Evolutionary conservation across 2,329 filamentous ascomycete genomes (phyloP).

Genomic region (Fusarium sp.): DNA sequence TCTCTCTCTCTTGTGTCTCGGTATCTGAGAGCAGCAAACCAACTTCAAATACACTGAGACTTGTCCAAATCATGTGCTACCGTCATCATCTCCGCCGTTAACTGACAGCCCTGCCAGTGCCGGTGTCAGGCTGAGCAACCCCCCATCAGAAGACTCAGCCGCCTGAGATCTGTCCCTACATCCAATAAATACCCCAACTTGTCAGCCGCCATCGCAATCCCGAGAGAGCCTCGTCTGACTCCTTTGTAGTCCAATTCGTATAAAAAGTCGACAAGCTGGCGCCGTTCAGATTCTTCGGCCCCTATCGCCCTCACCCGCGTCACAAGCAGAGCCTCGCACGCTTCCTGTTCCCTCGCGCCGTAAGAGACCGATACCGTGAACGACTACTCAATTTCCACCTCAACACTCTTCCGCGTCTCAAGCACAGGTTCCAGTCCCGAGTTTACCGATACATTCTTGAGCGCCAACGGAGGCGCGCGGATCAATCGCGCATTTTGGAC

Average conservation of each 20-base stretch:
- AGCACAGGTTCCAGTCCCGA: slow-evolving; percentile 76
- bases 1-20: slow-evolving; percentile 14
- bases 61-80: slow-evolving; percentile 40
- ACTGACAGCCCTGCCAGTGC: slow-evolving; percentile 33
- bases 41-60: slow-evolving; percentile 17
- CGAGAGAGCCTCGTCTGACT: slow-evolving; percentile 24
- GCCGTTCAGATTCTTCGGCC: slow-evolving; percentile 55
- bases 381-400: slow-evolving; percentile 76
- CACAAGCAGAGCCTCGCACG: slow-evolving; percentile 65
- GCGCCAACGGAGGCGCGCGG: slow-evolving; percentile 66
- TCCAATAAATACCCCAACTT: not conserved
- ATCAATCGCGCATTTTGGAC: slow-evolving; percentile 60
- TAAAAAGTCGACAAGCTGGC: slow-evolving; percentile 53
- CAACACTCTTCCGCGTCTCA: slow-evolving; percentile 77
- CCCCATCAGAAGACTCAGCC: slow-evolving; percentile 47
- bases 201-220: slow-evolving; percentile 25
- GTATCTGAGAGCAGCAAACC: slow-evolving; percentile 21
- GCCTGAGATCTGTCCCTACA: slow-evolving; percentile 36
- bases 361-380: slow-evolving; percentile 71
- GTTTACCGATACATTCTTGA: slow-evolving; percentile 80
- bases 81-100: slow-evolving; percentile 33
- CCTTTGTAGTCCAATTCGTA: slow-evolving; percentile 2
- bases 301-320: slow-evolving; percentile 51
- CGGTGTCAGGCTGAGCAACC: slow-evolving; percentile 34
- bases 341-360: slow-evolving; percentile 73